Evolutionary conservation across 2,329 filamentous ascomycete genomes (phyloP).

Genomic region (Hirsutella thompsonii): DNA sequence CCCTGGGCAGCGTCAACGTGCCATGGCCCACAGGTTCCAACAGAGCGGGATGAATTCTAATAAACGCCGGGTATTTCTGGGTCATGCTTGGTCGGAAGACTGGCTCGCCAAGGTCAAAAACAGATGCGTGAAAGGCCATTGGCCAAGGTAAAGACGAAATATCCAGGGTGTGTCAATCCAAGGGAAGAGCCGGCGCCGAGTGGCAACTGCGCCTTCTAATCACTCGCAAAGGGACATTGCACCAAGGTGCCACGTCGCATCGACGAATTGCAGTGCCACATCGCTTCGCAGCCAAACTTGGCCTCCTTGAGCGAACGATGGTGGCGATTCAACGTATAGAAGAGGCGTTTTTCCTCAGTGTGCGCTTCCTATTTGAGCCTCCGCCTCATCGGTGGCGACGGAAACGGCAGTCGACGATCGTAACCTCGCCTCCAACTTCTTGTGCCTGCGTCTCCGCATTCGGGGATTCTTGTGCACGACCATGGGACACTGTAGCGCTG

Average conservation of each 20-base stretch:
- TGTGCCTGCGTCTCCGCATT: conserved; percentile 6
- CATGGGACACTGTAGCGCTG: conserved; percentile 5
- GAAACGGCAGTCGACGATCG: not conserved
- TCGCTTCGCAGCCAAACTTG: not conserved
- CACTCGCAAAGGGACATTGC: too few relatives aligned
- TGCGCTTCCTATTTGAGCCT: not conserved
- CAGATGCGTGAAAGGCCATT: not conserved
- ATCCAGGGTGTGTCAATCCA: too few relatives aligned
- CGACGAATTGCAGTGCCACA: too few relatives aligned
- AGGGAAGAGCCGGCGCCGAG: too few relatives aligned
- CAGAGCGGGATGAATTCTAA: not conserved
- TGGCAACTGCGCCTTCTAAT: too few relatives aligned
- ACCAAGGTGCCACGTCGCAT: too few relatives aligned
- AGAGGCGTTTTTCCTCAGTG: not conserved
- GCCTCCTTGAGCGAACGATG: not conserved
- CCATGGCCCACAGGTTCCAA: not conserved
- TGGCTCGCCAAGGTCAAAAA: not conserved
- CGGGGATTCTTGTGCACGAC: conserved; percentile 6
- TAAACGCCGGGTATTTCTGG: not conserved
- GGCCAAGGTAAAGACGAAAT: not conserved
- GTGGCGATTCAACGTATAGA: not conserved
- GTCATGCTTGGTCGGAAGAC: not conserved
- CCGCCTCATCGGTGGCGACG: not conserved
- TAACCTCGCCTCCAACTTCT: conserved; percentile 2
- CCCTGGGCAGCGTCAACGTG: not conserved